These are phyloP conservation scores for Lolium perenne DNA, from an alignment of 176 grass and related monocot genomes.

Conservation along the genomic window DNA sequence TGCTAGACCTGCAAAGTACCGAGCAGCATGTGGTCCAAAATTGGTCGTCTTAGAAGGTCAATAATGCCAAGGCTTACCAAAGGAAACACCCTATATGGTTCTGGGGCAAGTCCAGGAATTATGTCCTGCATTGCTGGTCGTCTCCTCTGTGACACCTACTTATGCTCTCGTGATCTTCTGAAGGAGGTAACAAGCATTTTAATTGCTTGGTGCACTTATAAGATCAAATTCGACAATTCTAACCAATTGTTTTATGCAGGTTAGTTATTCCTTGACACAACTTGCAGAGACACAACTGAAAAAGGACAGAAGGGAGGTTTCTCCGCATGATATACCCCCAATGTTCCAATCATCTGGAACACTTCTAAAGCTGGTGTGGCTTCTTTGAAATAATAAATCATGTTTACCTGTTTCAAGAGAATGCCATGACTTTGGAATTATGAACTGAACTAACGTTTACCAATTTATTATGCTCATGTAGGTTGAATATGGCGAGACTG, in stretches of 20 bases:
- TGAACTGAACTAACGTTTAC: conserved; percentile 34
- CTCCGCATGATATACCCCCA: conserved; percentile 86
- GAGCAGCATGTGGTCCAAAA: conserved; percentile 94
- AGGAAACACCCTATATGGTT: conserved; percentile 89
- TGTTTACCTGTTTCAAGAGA: conserved; percentile 19
- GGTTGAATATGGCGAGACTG: conserved; percentile 86
- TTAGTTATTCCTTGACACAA: conserved; percentile 98
- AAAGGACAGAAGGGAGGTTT: conserved; percentile 77
- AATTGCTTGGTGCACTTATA: conserved; percentile 7
- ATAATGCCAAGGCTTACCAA: conserved; percentile 91
- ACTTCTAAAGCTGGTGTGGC: conserved; percentile 83
- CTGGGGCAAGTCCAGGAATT: conserved; percentile 93
- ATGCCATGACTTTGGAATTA: background rate
- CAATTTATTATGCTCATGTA: conserved; percentile 51
- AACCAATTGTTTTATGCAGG: conserved; percentile 55
- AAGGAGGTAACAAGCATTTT: conserved; percentile 64
- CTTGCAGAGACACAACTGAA: conserved; percentile 93
- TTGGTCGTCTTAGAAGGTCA: conserved; percentile 88
- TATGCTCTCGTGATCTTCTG: conserved; percentile 92
- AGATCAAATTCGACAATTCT: background rate
- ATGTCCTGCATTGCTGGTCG: conserved; percentile 97
- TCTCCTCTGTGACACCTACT: conserved; percentile 96
- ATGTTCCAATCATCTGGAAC: conserved; percentile 79
- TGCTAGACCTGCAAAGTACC: conserved; percentile 81
- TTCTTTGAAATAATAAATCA: conserved; percentile 32